phyloP scores from a whole-genome alignment of 2,329 filamentous ascomycete genomes.

The Diaporthe aspalathi region DNA sequence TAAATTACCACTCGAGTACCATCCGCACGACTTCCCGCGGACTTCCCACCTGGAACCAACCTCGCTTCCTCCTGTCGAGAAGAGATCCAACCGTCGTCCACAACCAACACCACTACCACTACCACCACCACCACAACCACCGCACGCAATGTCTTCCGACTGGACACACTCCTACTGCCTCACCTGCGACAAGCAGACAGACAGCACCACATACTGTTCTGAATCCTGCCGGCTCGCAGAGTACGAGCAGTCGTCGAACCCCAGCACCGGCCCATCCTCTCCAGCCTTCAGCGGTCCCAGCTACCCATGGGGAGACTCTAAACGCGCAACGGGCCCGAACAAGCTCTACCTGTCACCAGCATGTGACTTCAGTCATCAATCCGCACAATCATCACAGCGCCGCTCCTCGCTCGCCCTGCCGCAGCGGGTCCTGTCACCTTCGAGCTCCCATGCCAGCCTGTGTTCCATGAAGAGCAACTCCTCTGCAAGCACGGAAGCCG shows the following conservation, averaged over 20 bases:
- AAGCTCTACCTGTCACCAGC: constrained; percentile 78
- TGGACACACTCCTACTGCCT: constrained; percentile 96
- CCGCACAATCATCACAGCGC: constrained; percentile 51
- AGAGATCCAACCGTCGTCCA: constrained; percentile 15
- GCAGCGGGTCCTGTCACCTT: constrained; percentile 68
- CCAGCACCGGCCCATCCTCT: constrained; percentile 69
- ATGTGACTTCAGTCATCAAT: constrained; percentile 78
- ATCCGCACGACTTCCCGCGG: background rate
- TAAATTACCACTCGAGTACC: background rate
- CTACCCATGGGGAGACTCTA: constrained; percentile 57
- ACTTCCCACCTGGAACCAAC: background rate
- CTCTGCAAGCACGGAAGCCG: constrained; percentile 63
- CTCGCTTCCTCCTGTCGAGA: background rate
- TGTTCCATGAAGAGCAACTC: constrained; percentile 78
- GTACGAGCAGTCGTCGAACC: constrained; percentile 74
- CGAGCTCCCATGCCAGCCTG: constrained; percentile 86
- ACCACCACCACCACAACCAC: too few relatives aligned
- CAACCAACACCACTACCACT: constrained; percentile 39
- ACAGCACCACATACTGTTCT: constrained; percentile 87
- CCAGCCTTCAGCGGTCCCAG: constrained; percentile 63
- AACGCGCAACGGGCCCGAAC: constrained; percentile 49
- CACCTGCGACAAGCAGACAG: constrained; percentile 89
- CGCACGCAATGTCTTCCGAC: constrained; percentile 64
- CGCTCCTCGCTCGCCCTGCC: constrained; percentile 53
- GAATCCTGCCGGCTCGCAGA: constrained; percentile 91